Percentiles rank a stretch among this genome's conserved stretches.
Evolutionary conservation across 495 filamentous ascomycete species (phyloP).

Genomic region (Penicillium taxi): DNA sequence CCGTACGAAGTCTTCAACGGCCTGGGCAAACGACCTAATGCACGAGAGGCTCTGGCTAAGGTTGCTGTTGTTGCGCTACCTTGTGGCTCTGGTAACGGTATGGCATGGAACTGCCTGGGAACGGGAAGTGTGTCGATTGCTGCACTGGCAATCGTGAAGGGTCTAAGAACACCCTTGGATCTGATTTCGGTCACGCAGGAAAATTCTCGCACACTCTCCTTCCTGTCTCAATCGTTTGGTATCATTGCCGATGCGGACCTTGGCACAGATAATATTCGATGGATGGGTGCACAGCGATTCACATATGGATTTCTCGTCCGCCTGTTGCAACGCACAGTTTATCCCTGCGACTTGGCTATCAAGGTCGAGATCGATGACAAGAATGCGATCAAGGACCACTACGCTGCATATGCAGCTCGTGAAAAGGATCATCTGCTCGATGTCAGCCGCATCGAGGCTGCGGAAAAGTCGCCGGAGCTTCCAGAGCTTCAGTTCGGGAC

Average conservation of each 20-base stretch:
- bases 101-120: conserved; percentile 84
- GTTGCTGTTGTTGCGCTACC: conserved; percentile 86
- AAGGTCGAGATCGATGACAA: conserved; percentile 77
- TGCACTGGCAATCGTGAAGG: conserved; percentile 77
- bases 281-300: conserved; percentile 84
- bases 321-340: conserved; percentile 62
- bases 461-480: conserved; percentile 43
- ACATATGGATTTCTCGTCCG: conserved; percentile 72
- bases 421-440: conserved; percentile 15
- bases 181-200: conserved; percentile 83
- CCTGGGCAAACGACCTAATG: conserved; percentile 65
- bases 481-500: conserved; percentile 74
- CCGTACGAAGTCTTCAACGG: conserved; percentile 96
- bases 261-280: conserved; percentile 80
- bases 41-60: conserved; percentile 61
- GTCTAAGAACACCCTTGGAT: conserved; percentile 71
- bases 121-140: conserved; percentile 66
- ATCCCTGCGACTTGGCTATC: conserved; percentile 82
- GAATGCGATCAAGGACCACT: conserved; percentile 63
- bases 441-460: conserved; percentile 16
- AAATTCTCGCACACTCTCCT: conserved; percentile 62
- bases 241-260: conserved; percentile 86
- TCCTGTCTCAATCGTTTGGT: conserved; percentile 84
- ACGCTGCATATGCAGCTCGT: conserved; percentile 43
- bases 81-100: conserved; percentile 87